Percentiles rank a stretch among this genome's conserved stretches.
Conservation (phyloP, 2,329 filamentous ascomycete species). For the Amylocarpus encephaloides region DNA sequence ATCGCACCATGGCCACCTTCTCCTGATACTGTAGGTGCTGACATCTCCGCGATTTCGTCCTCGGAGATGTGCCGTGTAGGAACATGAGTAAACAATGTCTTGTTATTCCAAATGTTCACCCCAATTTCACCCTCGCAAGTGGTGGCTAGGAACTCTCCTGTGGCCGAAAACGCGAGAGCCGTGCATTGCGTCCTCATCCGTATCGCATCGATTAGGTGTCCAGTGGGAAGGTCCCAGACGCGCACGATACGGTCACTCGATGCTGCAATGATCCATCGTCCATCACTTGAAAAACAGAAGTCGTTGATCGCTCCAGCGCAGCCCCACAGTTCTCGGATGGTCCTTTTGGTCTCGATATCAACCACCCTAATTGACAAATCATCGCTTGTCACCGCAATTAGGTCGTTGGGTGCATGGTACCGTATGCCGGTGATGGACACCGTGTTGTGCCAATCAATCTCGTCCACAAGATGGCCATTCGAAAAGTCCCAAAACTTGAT, state of each 20-base stretch:
- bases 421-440: slow-evolving; percentile 68
- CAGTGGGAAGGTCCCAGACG: slow-evolving; percentile 93
- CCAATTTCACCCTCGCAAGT: slow-evolving; percentile 76
- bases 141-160: slow-evolving; percentile 91
- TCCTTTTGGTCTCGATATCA: slow-evolving; percentile 82
- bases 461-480: slow-evolving; percentile 70
- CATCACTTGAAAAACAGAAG: slow-evolving; percentile 85
- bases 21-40: slow-evolving; percentile 70
- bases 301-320: slow-evolving; percentile 69
- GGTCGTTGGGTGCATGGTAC: slow-evolving; percentile 76
- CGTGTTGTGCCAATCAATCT: slow-evolving; percentile 79
- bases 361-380: slow-evolving; percentile 84
- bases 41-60: slow-evolving; percentile 58
- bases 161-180: slow-evolving; percentile 78
- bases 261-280: slow-evolving; percentile 86
- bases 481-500: slow-evolving; percentile 97
- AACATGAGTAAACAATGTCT: slow-evolving; percentile 81
- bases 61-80: slow-evolving; percentile 81
- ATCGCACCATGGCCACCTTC: slow-evolving; percentile 72
- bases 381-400: slow-evolving; percentile 83
- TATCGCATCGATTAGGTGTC: slow-evolving; percentile 90
- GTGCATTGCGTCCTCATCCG: slow-evolving; percentile 72
- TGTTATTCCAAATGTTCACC: slow-evolving; percentile 95
- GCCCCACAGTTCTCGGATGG: slow-evolving; percentile 89
- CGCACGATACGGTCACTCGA: slow-evolving; percentile 74